Base-by-base conservation (phyloP, 2,329 filamentous ascomycete species). In the Graphilbum ipis-grandicollis region DNA sequence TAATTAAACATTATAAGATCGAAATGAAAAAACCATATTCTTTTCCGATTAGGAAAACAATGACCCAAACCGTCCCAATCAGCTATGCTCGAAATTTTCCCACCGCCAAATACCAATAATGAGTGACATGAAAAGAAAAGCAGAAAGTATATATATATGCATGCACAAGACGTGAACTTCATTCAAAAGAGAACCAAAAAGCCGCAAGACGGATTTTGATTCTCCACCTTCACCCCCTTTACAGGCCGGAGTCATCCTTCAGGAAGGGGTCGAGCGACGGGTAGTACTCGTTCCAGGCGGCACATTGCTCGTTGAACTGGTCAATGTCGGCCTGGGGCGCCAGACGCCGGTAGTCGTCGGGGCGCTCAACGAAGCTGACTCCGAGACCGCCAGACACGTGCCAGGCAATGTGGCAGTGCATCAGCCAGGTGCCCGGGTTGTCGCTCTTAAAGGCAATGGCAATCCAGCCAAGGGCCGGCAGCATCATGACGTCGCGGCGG, bases 341-440 rank as follows among this genome's bases (percentile, higher is more conserved):
- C 19, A 5, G 3, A 14, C 4, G n/a, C 13, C 19, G 12, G 32
- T 23, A 25, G 14, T 33, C 32, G n/a, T 7, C n/a, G 14, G 44
- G 37, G 14, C 43, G 41, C 42, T 49, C 67, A 9, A 69, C 39
- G 43, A 69, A 67, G 48, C 68, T 65, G 31, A 67, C 47, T 5
- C 56, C 62, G 4, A 69, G 54, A 32, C 62, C 64, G 41, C 57
- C 55, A 23, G 49, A 51, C 12, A 62, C 53, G 46, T 69, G 65
- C 62, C 57, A 65, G 17, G 58, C 57, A 44, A 64, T 62, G 44
- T 63, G 59, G 48, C 59, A 63, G 43, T 63, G 59, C 47, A 63
- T 50, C 34, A 60, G 43, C 59, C 60, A 63, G 13, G 54, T 47
- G 31, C 64, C 65, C 0, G 64, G 65, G 41, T 68, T 67, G 46